Conservation (phyloP, 352 stramenopile species). For the Phytophthora megakarya region DNA sequence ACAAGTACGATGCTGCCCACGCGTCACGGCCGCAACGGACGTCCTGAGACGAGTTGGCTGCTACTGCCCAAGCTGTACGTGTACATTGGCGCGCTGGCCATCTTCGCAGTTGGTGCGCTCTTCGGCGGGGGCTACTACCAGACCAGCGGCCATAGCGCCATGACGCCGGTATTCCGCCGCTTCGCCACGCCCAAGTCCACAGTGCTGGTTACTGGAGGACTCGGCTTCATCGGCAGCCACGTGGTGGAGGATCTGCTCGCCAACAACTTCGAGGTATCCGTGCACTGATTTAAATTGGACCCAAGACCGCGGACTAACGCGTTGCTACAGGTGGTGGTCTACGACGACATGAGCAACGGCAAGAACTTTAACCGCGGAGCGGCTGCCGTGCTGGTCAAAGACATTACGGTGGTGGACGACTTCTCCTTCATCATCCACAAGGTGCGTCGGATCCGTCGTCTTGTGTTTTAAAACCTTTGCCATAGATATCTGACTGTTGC, state of each 20-base stretch:
- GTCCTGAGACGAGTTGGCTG: conserved; percentile 69
- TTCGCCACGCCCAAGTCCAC: conserved; percentile 44
- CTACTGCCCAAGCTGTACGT: conserved; percentile 73
- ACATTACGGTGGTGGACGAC: conserved; percentile 83
- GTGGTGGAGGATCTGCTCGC: conserved; percentile 80
- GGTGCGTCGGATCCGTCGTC: conserved; percentile 27
- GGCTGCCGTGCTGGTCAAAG: conserved; percentile 81
- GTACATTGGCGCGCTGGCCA: conserved; percentile 64
- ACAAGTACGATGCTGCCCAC: conserved; percentile 40
- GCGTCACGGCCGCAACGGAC: conserved; percentile 39
- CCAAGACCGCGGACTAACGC: conserved; percentile 1
- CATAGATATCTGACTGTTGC: conserved; percentile 3
- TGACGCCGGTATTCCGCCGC: conserved; percentile 36
- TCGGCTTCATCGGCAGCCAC: conserved; percentile 88
- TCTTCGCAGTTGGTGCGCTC: conserved; percentile 70
- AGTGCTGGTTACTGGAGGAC: conserved; percentile 78
- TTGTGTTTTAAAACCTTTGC: conserved; percentile 1
- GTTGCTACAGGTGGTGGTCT: conserved; percentile 70
- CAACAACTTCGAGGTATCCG: conserved; percentile 71
- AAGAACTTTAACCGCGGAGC: conserved; percentile 82
- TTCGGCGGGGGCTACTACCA: conserved; percentile 73
- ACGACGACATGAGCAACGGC: conserved; percentile 90
- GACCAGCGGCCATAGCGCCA: conserved; percentile 34
- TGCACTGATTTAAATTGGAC: conserved; percentile 8
- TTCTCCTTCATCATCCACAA: conserved; percentile 84